A percentile compares a stretch with the other conserved stretches of the same genome.
Evolutionary conservation across 1,139 yeast genomes (phyloP).

Genomic region (Yamadazyma diospyri): DNA sequence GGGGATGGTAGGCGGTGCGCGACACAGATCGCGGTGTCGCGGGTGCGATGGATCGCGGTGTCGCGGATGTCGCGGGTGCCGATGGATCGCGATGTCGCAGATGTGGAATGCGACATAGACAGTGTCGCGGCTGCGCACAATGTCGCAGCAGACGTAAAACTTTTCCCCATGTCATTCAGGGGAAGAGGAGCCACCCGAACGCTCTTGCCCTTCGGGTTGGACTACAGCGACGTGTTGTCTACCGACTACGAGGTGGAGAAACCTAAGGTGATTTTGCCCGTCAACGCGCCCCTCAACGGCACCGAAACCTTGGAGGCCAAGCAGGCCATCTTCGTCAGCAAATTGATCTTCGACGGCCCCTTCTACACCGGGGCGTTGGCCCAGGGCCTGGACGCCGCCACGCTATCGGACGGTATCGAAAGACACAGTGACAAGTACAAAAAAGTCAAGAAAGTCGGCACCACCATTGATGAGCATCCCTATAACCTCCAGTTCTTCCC

Average conservation of each 20-base stretch:
- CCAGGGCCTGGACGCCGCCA: constrained; percentile 19
- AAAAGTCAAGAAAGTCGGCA: constrained; percentile 70
- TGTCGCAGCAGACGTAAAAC: background rate
- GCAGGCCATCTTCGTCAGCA: constrained; percentile 58
- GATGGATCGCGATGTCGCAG: too few species aligned
- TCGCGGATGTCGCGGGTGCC: too few species aligned
- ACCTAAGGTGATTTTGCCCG: constrained; percentile 53
- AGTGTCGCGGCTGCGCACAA: background rate
- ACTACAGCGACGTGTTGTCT: constrained; percentile 53
- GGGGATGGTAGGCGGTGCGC: too few species aligned
- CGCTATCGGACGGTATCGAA: constrained; percentile 52
- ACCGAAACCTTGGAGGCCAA: constrained; percentile 60
- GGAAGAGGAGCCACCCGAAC: constrained; percentile 19
- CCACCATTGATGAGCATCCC: constrained; percentile 81
- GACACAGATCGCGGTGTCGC: too few species aligned
- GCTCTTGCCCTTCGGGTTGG: constrained; percentile 65
- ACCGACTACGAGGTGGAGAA: constrained; percentile 30
- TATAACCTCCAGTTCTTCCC: constrained; percentile 74
- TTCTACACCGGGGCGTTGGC: constrained; percentile 62
- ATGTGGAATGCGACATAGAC: background rate
- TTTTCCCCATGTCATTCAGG: constrained; percentile 5
- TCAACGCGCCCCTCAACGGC: constrained; percentile 58
- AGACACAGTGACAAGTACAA: constrained; percentile 74
- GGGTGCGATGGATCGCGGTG: too few species aligned
- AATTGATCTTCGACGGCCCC: constrained; percentile 67